A percentile compares a stretch with the other conserved stretches of the same genome.
Conservation (phyloP, 2,329 filamentous ascomycete species). For the Colletotrichum spinosum region DNA sequence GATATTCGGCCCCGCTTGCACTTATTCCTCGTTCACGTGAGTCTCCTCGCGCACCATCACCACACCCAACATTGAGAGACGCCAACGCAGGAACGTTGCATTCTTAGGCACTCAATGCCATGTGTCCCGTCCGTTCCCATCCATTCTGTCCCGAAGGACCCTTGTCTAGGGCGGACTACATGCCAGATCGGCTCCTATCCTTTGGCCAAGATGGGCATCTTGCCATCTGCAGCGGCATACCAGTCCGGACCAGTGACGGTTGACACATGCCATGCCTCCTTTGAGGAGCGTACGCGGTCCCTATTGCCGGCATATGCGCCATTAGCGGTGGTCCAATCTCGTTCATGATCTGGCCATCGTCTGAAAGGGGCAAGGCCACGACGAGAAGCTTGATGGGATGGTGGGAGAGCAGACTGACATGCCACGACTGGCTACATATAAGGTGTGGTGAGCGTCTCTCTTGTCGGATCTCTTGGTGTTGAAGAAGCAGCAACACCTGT, state of each 20-base stretch:
- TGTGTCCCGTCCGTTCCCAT: not conserved
- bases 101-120: not conserved
- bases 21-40: too few relatives aligned
- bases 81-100: slow-evolving; percentile 3
- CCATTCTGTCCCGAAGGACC: slow-evolving; percentile 1
- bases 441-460: slow-evolving; percentile 17
- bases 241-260: slow-evolving; percentile 1
- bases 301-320: slow-evolving; percentile 14
- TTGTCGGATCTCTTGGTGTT: not conserved
- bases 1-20: too few relatives aligned
- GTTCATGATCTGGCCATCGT: not conserved
- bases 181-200: slow-evolving; percentile 6
- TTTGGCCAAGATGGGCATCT: slow-evolving; percentile 13
- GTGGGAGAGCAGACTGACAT: not conserved
- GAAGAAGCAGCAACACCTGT: slow-evolving; percentile 26
- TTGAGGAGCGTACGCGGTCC: not conserved
- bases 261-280: not conserved
- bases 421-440: slow-evolving; percentile 12
- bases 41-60: not conserved
- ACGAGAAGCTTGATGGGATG: not conserved
- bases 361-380: not conserved
- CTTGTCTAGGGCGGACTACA: not conserved
- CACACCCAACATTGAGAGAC: not conserved
- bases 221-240: slow-evolving; percentile 4
- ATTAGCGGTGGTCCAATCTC: slow-evolving; percentile 15